These are phyloP conservation scores for Gnomoniopsis smithogilvyi DNA, from an alignment of 2,329 filamentous ascomycete genomes.

Conservation along the genomic window DNA sequence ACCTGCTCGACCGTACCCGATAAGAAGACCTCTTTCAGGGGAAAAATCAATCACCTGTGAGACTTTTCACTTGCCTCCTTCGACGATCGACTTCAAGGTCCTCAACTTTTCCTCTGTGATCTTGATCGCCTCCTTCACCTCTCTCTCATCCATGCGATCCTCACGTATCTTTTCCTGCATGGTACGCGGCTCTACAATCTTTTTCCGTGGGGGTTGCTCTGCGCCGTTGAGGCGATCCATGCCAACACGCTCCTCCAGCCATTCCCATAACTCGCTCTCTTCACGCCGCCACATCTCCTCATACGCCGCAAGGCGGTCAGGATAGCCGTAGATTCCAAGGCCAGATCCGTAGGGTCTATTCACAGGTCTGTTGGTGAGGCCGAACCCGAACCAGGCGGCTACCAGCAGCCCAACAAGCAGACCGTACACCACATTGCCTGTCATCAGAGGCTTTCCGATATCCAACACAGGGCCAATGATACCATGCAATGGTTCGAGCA, in stretches of 20 bases:
- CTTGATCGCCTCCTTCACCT: conserved; percentile 76
- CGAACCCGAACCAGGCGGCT: conserved; percentile 69
- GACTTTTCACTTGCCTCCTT: conserved; percentile 46
- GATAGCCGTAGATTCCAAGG: conserved; percentile 39
- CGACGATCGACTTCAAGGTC: conserved; percentile 71
- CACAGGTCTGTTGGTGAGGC: conserved; percentile 39
- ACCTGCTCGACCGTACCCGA: not conserved
- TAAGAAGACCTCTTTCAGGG: conserved; percentile 6
- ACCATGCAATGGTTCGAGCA: conserved; percentile 73
- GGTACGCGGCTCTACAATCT: conserved; percentile 50
- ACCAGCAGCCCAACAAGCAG: conserved; percentile 71
- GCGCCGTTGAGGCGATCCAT: conserved; percentile 56
- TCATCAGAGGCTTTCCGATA: conserved; percentile 68
- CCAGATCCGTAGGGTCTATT: conserved; percentile 35
- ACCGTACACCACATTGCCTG: conserved; percentile 73
- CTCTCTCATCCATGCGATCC: conserved; percentile 65
- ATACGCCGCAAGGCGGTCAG: conserved; percentile 76
- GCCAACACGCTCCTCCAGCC: conserved; percentile 83
- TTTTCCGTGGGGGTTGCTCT: conserved; percentile 40
- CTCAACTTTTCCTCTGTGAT: conserved; percentile 83
- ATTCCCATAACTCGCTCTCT: conserved; percentile 87
- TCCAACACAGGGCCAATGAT: conserved; percentile 68
- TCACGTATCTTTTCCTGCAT: conserved; percentile 57
- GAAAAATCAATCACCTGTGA: not conserved
- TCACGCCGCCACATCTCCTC: conserved; percentile 90